Conservation (phyloP, 192 early-diverging fungal genomes). For the Diversispora epigaea region DNA sequence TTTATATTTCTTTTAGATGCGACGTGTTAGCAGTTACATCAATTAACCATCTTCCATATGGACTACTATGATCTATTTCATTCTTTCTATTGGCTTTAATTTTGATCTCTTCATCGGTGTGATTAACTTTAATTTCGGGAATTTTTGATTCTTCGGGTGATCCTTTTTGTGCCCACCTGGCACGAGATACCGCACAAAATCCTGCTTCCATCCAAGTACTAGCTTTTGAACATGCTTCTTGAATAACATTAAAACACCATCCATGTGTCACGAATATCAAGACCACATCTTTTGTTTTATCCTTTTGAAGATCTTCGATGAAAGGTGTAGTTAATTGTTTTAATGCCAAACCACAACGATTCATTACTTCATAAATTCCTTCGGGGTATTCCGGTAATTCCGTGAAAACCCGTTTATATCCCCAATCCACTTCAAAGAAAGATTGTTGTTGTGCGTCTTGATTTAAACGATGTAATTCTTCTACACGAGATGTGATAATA, state of each 20-base stretch:
- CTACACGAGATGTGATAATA: background rate
- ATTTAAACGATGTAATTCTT: background rate
- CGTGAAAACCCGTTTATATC: background rate
- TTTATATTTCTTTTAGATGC: slow-evolving; percentile 20
- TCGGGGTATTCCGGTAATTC: background rate
- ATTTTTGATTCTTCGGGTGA: background rate
- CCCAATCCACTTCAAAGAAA: background rate
- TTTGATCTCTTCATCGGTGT: background rate
- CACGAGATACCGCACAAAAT: slow-evolving; percentile 16
- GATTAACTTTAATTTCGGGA: background rate
- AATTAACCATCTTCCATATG: slow-evolving; percentile 6
- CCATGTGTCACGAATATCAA: slow-evolving; percentile 24
- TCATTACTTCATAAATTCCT: background rate
- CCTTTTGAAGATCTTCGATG: background rate
- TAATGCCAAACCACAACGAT: background rate
- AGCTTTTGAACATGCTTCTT: slow-evolving; percentile 20
- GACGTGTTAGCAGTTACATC: background rate
- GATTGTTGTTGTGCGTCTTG: background rate
- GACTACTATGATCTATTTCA: background rate
- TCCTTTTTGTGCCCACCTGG: slow-evolving; percentile 12
- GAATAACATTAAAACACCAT: slow-evolving; percentile 20
- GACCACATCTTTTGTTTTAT: background rate
- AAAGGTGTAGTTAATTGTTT: background rate
- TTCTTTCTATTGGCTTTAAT: background rate
- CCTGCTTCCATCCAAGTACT: background rate